phyloP scores from a whole-genome alignment of 1,284 basidiomycete genomes.

The Gomphus bonarii region DNA sequence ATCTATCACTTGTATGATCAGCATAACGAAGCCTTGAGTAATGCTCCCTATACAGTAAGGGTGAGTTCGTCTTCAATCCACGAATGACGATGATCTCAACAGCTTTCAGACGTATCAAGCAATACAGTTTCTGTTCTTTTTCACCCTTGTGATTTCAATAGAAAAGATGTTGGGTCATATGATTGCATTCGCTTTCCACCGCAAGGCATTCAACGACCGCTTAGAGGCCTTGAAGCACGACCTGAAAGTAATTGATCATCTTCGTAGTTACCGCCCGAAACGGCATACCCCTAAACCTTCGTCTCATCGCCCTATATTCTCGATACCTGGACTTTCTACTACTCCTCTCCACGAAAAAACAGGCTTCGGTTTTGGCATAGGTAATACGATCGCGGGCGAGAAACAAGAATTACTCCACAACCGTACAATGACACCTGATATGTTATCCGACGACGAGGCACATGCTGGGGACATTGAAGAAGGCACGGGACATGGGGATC shows the following conservation, averaged over 20 bases:
- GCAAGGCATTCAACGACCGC: slow-evolving; percentile 66
- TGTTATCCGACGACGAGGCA: neutral
- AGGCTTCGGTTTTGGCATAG: neutral
- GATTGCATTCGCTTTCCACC: slow-evolving; percentile 67
- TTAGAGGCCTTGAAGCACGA: slow-evolving; percentile 45
- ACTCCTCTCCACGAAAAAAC: slow-evolving; percentile 13
- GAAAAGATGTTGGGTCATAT: slow-evolving; percentile 59
- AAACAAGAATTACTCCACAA: neutral
- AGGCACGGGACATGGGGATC: neutral
- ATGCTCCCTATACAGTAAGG: slow-evolving; percentile 43
- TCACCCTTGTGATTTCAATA: slow-evolving; percentile 45
- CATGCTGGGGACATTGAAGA: slow-evolving; percentile 8
- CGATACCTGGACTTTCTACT: neutral
- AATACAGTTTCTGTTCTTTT: slow-evolving; percentile 62
- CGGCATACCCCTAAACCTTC: slow-evolving; percentile 9
- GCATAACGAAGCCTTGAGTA: slow-evolving; percentile 31
- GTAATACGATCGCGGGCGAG: neutral
- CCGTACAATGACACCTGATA: neutral
- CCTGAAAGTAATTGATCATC: slow-evolving; percentile 54
- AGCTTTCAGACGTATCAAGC: slow-evolving; percentile 36
- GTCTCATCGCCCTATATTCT: neutral
- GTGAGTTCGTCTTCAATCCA: slow-evolving; percentile 22
- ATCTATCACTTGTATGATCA: slow-evolving; percentile 47
- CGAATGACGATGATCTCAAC: neutral
- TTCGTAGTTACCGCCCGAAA: slow-evolving; percentile 65